Conservation (phyloP, 2,329 filamentous ascomycete species). For the Apiospora hydei region DNA sequence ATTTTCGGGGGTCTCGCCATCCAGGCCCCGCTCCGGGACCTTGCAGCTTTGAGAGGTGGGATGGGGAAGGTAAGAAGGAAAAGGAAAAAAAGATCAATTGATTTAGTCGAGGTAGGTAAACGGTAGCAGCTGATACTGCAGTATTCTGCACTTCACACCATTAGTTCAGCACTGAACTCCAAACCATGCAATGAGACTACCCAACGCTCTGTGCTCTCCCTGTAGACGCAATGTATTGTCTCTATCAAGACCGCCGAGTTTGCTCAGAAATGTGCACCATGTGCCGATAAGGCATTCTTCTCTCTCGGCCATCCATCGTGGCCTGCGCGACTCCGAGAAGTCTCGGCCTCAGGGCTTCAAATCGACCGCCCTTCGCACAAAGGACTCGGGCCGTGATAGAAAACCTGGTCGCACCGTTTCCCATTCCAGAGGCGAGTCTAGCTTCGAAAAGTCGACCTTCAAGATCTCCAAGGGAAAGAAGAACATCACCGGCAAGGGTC, state of each 20-base stretch:
- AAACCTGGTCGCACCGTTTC: slow-evolving; percentile 31
- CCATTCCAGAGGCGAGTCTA: slow-evolving; percentile 26
- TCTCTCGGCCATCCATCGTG: slow-evolving; percentile 74
- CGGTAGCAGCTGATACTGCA: neutral
- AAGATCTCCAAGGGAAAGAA: slow-evolving; percentile 58
- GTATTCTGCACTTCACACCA: slow-evolving; percentile 17
- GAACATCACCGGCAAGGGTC: slow-evolving; percentile 54
- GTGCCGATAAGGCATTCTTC: slow-evolving; percentile 55
- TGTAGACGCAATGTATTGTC: slow-evolving; percentile 37
- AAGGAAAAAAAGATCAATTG: slow-evolving; percentile 17
- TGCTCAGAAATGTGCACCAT: slow-evolving; percentile 28
- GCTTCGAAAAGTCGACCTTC: slow-evolving; percentile 38
- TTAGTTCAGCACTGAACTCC: slow-evolving; percentile 14
- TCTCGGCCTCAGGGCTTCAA: slow-evolving; percentile 42
- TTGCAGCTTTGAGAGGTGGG: neutral
- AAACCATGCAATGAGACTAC: slow-evolving; percentile 40
- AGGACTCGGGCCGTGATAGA: slow-evolving; percentile 34
- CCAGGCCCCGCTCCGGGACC: slow-evolving; percentile 6
- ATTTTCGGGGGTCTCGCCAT: slow-evolving; percentile 10
- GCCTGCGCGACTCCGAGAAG: slow-evolving; percentile 58
- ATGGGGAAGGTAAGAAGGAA: neutral
- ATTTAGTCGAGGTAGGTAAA: neutral
- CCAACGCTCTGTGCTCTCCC: slow-evolving; percentile 37
- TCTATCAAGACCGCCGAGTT: slow-evolving; percentile 25
- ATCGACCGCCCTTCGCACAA: slow-evolving; percentile 38